These are phyloP conservation scores for Plasmodium inui DNA, from an alignment of 169 alveolate species.

Conservation along the genomic window DNA sequence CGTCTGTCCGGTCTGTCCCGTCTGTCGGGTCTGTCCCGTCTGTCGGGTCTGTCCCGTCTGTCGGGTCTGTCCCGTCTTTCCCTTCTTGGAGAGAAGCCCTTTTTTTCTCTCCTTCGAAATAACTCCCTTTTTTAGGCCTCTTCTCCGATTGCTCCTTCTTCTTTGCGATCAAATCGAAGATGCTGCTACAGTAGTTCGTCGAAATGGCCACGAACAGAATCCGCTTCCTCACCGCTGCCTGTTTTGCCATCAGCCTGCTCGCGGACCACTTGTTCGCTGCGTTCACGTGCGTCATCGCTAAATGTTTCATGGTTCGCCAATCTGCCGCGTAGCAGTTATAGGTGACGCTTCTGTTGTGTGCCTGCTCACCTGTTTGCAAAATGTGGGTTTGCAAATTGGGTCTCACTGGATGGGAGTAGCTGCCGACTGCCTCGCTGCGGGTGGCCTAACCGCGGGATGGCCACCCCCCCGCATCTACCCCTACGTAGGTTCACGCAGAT, in stretches of 20 bases:
- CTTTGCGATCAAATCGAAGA: constrained; percentile 57
- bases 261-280: background rate
- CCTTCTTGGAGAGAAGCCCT: background rate
- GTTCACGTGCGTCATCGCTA: background rate
- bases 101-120: background rate
- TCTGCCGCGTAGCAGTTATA: background rate
- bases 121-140: background rate
- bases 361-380: background rate
- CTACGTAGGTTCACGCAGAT: background rate
- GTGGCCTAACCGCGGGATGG: too few species aligned
- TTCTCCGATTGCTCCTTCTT: constrained; percentile 11
- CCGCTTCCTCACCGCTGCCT: background rate
- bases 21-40: too few species aligned
- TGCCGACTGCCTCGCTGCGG: background rate
- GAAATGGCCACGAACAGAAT: background rate
- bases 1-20: too few species aligned
- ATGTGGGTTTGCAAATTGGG: background rate
- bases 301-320: background rate
- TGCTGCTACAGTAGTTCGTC: constrained; percentile 27
- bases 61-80: too few species aligned
- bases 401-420: background rate
- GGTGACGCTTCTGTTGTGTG: too few species aligned
- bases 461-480: background rate
- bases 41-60: too few species aligned
- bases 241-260: background rate